Conservation (phyloP, 2,329 filamentous ascomycete species). For the Salinomyces thailandicus region DNA sequence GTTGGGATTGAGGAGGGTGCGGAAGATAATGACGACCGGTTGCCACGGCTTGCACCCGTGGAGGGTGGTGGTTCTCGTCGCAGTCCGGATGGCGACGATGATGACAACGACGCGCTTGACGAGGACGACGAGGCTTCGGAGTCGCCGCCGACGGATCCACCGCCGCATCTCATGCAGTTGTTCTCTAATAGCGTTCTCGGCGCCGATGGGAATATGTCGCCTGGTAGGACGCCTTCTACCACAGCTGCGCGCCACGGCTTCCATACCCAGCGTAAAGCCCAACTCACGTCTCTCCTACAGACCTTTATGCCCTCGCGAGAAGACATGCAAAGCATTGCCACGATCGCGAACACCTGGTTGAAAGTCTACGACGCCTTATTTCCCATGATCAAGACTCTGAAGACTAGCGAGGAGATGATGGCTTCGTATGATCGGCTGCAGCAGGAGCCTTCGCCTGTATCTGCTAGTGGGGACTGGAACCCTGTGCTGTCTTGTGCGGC, state of each 20-base stretch:
- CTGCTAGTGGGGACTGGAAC: background rate
- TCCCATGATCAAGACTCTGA: background rate
- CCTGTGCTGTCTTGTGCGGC: background rate
- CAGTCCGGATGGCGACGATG: background rate
- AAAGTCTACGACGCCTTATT: background rate
- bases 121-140: constrained; percentile 1
- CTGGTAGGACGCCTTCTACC: background rate
- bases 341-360: background rate
- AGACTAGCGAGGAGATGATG: background rate
- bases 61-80: background rate
- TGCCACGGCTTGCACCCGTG: background rate
- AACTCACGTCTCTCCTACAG: background rate
- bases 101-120: background rate
- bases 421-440: background rate
- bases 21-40: background rate
- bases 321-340: background rate
- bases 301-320: background rate
- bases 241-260: background rate
- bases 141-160: constrained; percentile 1
- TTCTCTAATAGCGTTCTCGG: constrained; percentile 1
- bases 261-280: background rate
- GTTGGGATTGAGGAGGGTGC: background rate
- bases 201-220: background rate
- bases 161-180: constrained; percentile 1
- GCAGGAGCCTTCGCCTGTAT: background rate